phyloP scores from a whole-genome alignment of 495 filamentous ascomycete genomes.

The Jackrogersella minutella region DNA sequence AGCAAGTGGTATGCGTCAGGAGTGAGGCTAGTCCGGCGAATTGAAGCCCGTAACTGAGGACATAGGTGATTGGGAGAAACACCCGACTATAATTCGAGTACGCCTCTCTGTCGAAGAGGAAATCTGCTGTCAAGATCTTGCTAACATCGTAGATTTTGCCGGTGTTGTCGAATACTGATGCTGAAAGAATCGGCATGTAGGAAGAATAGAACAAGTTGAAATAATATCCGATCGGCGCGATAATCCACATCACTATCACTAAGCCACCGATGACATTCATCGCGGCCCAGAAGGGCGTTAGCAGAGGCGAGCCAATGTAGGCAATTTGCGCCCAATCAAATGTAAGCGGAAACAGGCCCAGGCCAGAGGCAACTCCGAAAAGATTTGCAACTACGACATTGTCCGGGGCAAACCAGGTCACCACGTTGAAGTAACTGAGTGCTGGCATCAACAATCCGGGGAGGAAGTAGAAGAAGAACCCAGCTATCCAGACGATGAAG shows the following conservation, averaged over 20 bases:
- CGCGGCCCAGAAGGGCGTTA: constrained; percentile 92
- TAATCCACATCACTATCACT: constrained; percentile 87
- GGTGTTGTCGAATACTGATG: constrained; percentile 82
- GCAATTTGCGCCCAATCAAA: constrained; percentile 96
- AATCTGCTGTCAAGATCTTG: constrained; percentile 75
- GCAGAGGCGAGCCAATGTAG: constrained; percentile 85
- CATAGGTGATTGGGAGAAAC: constrained; percentile 84
- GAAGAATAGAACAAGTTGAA: constrained; percentile 77
- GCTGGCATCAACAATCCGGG: constrained; percentile 87
- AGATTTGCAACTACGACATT: constrained; percentile 81
- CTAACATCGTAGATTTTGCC: constrained; percentile 78
- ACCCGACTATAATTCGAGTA: constrained; percentile 81
- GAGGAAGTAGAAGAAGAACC: constrained; percentile 81
- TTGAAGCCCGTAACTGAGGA: constrained; percentile 78
- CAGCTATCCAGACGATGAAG: constrained; percentile 69
- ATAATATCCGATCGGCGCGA: constrained; percentile 85
- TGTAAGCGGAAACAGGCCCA: constrained; percentile 86
- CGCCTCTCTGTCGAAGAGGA: constrained; percentile 71
- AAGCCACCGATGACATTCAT: constrained; percentile 87
- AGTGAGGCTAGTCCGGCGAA: constrained; percentile 80
- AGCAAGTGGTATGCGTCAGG: constrained; percentile 73
- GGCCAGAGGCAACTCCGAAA: constrained; percentile 83
- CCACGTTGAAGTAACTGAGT: constrained; percentile 87
- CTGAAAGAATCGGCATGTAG: constrained; percentile 81
- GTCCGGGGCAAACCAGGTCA: constrained; percentile 89